These are phyloP conservation scores for Leucoagaricus sp. DNA, from an alignment of 1,284 basidiomycete genomes.

Conservation along the genomic window DNA sequence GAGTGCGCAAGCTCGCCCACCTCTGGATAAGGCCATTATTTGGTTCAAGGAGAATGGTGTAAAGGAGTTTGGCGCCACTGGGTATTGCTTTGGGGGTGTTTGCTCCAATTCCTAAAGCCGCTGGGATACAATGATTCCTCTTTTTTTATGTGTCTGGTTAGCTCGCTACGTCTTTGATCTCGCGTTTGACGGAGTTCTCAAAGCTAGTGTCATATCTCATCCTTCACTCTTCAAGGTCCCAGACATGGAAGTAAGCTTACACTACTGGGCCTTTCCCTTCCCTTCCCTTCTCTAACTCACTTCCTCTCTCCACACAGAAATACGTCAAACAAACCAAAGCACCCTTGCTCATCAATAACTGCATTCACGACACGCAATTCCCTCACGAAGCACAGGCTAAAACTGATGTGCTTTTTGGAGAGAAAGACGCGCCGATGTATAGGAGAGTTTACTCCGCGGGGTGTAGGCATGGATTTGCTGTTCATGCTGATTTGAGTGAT, in stretches of 20 bases:
- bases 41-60: slow-evolving; percentile 62
- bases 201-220: slow-evolving; percentile 60
- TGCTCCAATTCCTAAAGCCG: slow-evolving; percentile 14
- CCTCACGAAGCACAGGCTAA: slow-evolving; percentile 45
- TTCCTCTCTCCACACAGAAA: slow-evolving; percentile 36
- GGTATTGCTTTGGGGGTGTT: slow-evolving; percentile 72
- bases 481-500: slow-evolving; percentile 49
- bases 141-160: slow-evolving; percentile 16
- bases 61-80: slow-evolving; percentile 57
- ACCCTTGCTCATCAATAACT: slow-evolving; percentile 66
- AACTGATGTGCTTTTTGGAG: slow-evolving; percentile 60
- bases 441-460: slow-evolving; percentile 56
- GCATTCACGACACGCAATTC: slow-evolving; percentile 54
- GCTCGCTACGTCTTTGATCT: slow-evolving; percentile 67
- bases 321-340: slow-evolving; percentile 46
- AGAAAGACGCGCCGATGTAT: slow-evolving; percentile 56
- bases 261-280: not conserved
- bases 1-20: slow-evolving; percentile 45
- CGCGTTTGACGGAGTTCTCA: slow-evolving; percentile 59
- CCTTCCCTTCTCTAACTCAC: too few species aligned
- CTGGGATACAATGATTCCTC: too few species aligned
- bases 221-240: slow-evolving; percentile 69
- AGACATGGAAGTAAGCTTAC: slow-evolving; percentile 61
- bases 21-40: slow-evolving; percentile 57
- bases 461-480: slow-evolving; percentile 65